phyloP scores from a whole-genome alignment of 139 green algal genomes.

The Trebouxia sp. region DNA sequence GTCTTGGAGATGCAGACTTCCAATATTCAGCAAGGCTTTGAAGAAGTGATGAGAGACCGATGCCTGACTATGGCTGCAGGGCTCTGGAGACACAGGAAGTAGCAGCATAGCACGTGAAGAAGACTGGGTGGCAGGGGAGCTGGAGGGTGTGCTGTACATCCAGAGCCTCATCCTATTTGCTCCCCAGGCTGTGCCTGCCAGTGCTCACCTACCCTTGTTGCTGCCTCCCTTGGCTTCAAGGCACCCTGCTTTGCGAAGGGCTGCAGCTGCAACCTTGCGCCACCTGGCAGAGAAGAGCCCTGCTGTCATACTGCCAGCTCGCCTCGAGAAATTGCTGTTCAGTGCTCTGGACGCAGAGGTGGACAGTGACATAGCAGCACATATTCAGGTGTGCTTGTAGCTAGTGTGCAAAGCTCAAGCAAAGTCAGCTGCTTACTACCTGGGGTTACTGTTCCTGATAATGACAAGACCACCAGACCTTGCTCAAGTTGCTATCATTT shows the following conservation, averaged over 20 bases:
- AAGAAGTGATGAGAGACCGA: no score
- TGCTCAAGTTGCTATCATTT: no score
- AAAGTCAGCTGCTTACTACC: no score
- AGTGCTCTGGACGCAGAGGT: conserved; percentile 80
- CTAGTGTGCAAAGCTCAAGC: no score
- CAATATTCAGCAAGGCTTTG: no score
- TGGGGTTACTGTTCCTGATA: no score
- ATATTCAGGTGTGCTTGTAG: conserved; percentile 42
- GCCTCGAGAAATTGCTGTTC: conserved; percentile 79
- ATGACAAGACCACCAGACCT: no score
- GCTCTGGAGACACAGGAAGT: not conserved
- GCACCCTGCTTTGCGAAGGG: conserved; percentile 74
- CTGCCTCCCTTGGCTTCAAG: conserved; percentile 64
- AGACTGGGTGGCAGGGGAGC: conserved; percentile 54
- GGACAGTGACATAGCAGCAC: conserved; percentile 47
- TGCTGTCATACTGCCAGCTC: conserved; percentile 23
- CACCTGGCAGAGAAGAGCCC: conserved; percentile 71
- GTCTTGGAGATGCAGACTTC: no score
- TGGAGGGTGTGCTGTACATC: conserved; percentile 86
- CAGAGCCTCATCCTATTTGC: conserved; percentile 96
- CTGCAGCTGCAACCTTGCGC: conserved; percentile 83
- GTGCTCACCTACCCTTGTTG: conserved; percentile 70
- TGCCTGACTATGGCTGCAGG: not conserved
- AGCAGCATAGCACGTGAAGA: conserved; percentile 23
- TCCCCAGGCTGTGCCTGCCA: conserved; percentile 72